These are phyloP conservation scores for Alternaria sp. DNA, from an alignment of 2,329 filamentous ascomycete species.

Conservation along the genomic window DNA sequence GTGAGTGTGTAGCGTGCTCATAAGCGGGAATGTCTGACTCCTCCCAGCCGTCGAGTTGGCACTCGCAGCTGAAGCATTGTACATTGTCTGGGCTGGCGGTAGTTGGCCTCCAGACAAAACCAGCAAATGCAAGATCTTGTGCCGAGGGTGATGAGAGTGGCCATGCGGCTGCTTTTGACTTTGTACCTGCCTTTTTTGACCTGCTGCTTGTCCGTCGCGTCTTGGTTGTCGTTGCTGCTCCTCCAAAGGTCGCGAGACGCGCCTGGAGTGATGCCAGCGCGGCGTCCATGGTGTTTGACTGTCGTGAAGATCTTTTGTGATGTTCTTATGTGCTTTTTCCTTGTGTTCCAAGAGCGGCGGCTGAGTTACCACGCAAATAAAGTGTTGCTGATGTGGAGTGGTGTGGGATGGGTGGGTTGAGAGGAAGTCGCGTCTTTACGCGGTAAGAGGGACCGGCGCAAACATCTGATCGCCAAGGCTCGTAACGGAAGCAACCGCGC, in stretches of 20 bases:
- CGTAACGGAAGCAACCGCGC: conserved; percentile 23
- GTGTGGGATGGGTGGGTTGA: conserved; percentile 12
- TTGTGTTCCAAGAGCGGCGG: neutral
- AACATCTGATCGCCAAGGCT: conserved; percentile 23
- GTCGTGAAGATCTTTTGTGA: neutral
- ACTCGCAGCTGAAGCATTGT: conserved; percentile 85
- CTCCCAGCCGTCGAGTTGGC: conserved; percentile 92
- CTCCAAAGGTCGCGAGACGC: conserved; percentile 81
- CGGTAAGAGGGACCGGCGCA: conserved; percentile 14
- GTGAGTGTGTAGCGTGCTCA: conserved; percentile 86
- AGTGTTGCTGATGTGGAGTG: conserved; percentile 12
- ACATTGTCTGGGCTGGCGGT: conserved; percentile 84
- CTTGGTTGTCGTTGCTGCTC: conserved; percentile 64
- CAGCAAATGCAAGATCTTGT: conserved; percentile 83
- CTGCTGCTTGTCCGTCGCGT: conserved; percentile 76
- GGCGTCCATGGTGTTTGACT: conserved; percentile 35
- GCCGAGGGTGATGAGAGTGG: conserved; percentile 76
- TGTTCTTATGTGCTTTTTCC: conserved; percentile 1
- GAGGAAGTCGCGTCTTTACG: conserved; percentile 24
- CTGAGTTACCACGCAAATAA: neutral
- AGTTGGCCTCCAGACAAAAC: conserved; percentile 87
- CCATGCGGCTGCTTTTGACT: conserved; percentile 65
- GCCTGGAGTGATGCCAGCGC: conserved; percentile 72
- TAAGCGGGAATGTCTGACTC: conserved; percentile 80
- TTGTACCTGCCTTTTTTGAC: conserved; percentile 61